Percentiles rank a stretch among this genome's conserved stretches.
Conservation (phyloP, 177 flowering plant species). For the Vitis hybrid region DNA sequence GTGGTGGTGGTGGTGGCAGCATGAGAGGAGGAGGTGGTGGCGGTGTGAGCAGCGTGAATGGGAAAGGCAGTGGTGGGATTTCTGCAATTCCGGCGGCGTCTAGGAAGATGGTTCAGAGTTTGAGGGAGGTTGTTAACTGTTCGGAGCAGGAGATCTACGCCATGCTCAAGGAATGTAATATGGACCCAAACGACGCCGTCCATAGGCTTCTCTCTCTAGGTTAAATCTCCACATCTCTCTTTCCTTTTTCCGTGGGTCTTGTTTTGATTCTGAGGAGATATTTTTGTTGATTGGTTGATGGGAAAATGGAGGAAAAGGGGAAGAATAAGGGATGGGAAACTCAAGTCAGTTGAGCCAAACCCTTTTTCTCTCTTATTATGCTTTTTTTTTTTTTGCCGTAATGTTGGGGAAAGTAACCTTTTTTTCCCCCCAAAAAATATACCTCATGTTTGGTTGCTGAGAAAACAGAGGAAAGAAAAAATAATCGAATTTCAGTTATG, state of each 20-base stretch:
- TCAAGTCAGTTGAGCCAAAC: too few relatives aligned
- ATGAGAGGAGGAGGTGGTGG: too few relatives aligned
- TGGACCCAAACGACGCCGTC: conserved; percentile 96
- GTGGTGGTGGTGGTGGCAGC: not conserved
- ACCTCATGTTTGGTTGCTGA: too few relatives aligned
- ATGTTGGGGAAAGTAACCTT: too few relatives aligned
- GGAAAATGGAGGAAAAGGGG: not conserved
- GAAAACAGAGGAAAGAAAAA: too few relatives aligned
- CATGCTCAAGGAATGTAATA: conserved; percentile 89
- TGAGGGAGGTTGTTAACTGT: conserved; percentile 90
- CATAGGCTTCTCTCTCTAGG: conserved; percentile 87
- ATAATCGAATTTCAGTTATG: too few relatives aligned
- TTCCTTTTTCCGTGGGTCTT: not conserved
- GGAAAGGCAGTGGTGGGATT: conserved; percentile 35
- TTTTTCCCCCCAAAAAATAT: not conserved
- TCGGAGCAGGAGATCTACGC: conserved; percentile 95
- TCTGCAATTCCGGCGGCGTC: conserved; percentile 66
- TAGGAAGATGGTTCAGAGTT: conserved; percentile 79
- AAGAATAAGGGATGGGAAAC: not conserved
- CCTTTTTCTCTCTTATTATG: too few relatives aligned
- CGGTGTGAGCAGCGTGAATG: conserved; percentile 20
- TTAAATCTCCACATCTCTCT: conserved; percentile 12
- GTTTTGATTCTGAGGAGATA: not conserved
- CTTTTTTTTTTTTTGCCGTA: too few relatives aligned
- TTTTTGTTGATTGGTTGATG: not conserved